A percentile compares a stretch with the other conserved stretches of the same genome.
Evolutionary conservation across 2,329 filamentous ascomycete genomes (phyloP).

Genomic region (Remersonia thermophila): DNA sequence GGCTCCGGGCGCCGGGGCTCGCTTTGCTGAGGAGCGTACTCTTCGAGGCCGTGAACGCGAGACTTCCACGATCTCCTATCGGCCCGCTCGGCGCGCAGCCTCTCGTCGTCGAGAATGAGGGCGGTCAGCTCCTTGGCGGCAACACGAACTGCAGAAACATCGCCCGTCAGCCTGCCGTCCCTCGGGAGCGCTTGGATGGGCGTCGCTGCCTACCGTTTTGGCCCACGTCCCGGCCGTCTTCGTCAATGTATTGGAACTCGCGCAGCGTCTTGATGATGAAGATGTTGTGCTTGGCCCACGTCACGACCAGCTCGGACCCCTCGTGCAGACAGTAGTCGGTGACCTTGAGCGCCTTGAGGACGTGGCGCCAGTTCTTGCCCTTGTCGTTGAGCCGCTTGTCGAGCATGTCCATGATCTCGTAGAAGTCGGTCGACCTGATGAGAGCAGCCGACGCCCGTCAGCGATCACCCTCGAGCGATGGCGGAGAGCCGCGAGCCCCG

Average conservation of each 20-base stretch:
- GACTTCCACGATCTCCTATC: slow-evolving; percentile 96
- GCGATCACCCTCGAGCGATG: not conserved
- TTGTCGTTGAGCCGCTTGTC: slow-evolving; percentile 98
- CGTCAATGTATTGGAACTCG: slow-evolving; percentile 93
- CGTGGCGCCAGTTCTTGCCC: slow-evolving; percentile 98
- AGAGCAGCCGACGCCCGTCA: not conserved
- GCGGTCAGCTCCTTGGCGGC: slow-evolving; percentile 93
- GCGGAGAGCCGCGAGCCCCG: not conserved
- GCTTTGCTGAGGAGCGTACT: slow-evolving; percentile 44
- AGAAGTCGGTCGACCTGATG: slow-evolving; percentile 89
- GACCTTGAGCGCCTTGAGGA: slow-evolving; percentile 93
- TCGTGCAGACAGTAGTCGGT: slow-evolving; percentile 97
- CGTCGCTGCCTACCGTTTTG: slow-evolving; percentile 65
- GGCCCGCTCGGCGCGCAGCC: slow-evolving; percentile 75
- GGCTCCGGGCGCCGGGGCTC: slow-evolving; percentile 28
- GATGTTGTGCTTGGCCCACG: slow-evolving; percentile 94
- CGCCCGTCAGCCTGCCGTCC: slow-evolving; percentile 1
- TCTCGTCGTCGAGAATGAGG: slow-evolving; percentile 85
- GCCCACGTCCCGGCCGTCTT: slow-evolving; percentile 88
- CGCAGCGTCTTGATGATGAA: slow-evolving; percentile 98
- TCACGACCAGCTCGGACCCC: slow-evolving; percentile 90
- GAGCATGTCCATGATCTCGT: slow-evolving; percentile 99
- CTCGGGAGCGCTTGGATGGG: not conserved
- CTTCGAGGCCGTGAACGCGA: slow-evolving; percentile 84
- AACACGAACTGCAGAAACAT: slow-evolving; percentile 65